Base-by-base conservation (phyloP, 441 rosid species). In the Aquilaria agallochum region DNA sequence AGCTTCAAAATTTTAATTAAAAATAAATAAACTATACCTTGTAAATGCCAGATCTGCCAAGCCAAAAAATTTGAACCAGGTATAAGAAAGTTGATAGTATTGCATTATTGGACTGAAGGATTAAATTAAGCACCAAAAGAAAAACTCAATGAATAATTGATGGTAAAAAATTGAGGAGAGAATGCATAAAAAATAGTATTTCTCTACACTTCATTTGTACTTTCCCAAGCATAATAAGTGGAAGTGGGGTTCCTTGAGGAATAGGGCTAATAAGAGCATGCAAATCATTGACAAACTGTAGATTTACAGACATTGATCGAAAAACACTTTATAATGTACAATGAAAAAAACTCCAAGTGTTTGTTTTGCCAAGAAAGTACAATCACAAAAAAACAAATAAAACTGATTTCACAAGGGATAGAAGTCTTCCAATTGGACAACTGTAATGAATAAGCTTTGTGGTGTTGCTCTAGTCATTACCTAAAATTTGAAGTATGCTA, bases 61-160 rank as follows among this genome's bases (percentile, higher is more conserved):
- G 96, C 99, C 99, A 92, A 47, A 89, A 92, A 44, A 95, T 67
- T 95, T 95, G 98, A 83, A 92, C 98, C 51, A 95, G 96, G 66
- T 92, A 95, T 72, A 95, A 80, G 90, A 89, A 92, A 47, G 96
- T 86, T 36, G 98, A 90, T 75, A 92, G 65, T 34, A 92, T 58
- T 0, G 97, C 97, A 82, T 95, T 95, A 68, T 92, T 95, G 14
- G 98, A 95, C 99, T 95, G 87, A 78, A 66, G 60, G 31, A 73
- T 55, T 42, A 55, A 58, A 58, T 52, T 32, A 11, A 65, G 12
- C 20, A 52, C 50, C 42, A 50, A n/a, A 63, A 50, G n/a, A 49
- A 34, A 68, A 14, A 55, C 58, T 12, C 59, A 11, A 5, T 49
- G 11, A 40, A 36, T 10, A 15, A 14, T 58, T 4, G 1, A 9